Evolutionary conservation across 164 flowering plant species (phyloP).

Genomic region (Warburgia ugandensis): DNA sequence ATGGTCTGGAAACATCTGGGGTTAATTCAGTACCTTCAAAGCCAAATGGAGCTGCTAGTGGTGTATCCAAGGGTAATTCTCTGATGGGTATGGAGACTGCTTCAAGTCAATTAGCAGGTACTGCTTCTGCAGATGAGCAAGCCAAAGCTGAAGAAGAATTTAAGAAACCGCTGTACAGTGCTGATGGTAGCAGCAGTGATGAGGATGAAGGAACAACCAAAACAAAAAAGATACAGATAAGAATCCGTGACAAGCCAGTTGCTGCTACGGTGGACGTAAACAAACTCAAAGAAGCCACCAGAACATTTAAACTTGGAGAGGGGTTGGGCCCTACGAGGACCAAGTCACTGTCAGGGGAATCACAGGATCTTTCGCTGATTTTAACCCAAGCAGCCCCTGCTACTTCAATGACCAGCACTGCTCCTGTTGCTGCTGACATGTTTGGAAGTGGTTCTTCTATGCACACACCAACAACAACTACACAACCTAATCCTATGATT

Average conservation of each 20-base stretch:
- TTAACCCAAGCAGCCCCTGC: slow-evolving; percentile 35
- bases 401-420: slow-evolving; percentile 13
- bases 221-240: slow-evolving; percentile 64
- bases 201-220: slow-evolving; percentile 82
- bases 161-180: slow-evolving; percentile 78
- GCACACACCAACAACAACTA: slow-evolving; percentile 34
- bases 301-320: slow-evolving; percentile 77
- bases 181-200: slow-evolving; percentile 77
- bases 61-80: slow-evolving; percentile 31
- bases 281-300: slow-evolving; percentile 95
- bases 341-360: slow-evolving; percentile 51
- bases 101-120: slow-evolving; percentile 26
- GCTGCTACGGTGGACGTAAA: slow-evolving; percentile 79
- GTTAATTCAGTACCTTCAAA: slow-evolving; percentile 28
- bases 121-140: slow-evolving; percentile 72
- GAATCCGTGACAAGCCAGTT: slow-evolving; percentile 83
- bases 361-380: slow-evolving; percentile 56
- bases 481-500: slow-evolving; percentile 31
- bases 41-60: slow-evolving; percentile 28
- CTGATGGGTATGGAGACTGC: slow-evolving; percentile 61
- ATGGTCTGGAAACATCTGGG: slow-evolving; percentile 34
- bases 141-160: slow-evolving; percentile 95
- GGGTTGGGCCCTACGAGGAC: slow-evolving; percentile 67
- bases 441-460: slow-evolving; percentile 9
- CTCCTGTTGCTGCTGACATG: slow-evolving; percentile 4